Base-by-base conservation (phyloP, 106 monocot genomes). In the Dendrobium officinale region DNA sequence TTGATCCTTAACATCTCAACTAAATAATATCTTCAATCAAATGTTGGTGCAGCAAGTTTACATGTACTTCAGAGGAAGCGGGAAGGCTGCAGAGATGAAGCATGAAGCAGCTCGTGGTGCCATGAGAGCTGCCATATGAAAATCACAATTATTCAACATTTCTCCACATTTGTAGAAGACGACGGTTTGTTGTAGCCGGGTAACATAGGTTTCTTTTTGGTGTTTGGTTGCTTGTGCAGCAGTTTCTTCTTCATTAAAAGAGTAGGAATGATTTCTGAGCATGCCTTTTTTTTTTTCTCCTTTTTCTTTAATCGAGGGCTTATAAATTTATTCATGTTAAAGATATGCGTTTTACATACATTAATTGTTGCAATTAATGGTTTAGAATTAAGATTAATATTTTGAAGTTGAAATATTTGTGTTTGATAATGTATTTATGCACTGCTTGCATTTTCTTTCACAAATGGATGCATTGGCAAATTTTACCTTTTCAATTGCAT, bases 21-120 rank as follows among this genome's bases (percentile, higher is more conserved):
- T 31, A 33, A 70, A 70, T 70, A 4, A 33, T 37, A 33, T 16
- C 19, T 6, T 51, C 51, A 51, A 51, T 61, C 20, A 61, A 61
- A 74, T 56, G 24, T 22, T 29, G 29, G 59, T 84, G 72, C 89
- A 89, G 89, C 84, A 84, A 86, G 86, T 89, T 74, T 89, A 82
- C 66, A 84, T 82, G 77, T 89, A 84, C 70, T 89, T 89, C 84
- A 76, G 86, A 80, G 86, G 93, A 19, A 90, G 85, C 76, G 90
- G 93, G 33, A 93, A 93, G 75, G 93, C 86, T 58, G 93, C 88
- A 75, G 72, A 88, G 75, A 85, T 88, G 93, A 88, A 87, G 80
- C 84, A 75, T 4, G 90, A 90, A 59, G 93, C 90, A 8, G 93
- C 90, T 48, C 88, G 86, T 47, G 78, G 90, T 78, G 90, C 87